Base-by-base conservation (phyloP, 1,139 yeast genomes). In the Diutina neorugosa region DNA sequence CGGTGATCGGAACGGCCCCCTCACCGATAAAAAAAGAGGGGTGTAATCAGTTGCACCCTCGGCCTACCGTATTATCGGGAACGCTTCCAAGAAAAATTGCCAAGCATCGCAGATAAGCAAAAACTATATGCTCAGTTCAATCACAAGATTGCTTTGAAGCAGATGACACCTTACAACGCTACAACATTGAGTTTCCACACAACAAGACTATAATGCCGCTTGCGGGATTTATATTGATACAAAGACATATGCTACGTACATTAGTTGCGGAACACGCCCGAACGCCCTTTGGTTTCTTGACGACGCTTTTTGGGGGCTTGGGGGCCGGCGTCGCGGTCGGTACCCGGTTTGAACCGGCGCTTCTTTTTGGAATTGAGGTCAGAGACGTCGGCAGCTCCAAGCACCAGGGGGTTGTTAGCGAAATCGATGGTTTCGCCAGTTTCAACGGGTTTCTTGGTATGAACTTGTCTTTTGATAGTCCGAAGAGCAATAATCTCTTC, bases 201-300 rank as follows among this genome's bases (percentile, higher is more conserved):
- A 77, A 77, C 72, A 87, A 85, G 65, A 95, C 91, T 95, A 87
- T 65, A 64, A 73, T 27, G 66, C 69, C 2, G 37, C 37, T 31
- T 31, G 37, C 37, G 37, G 37, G 37, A 31, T 31, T 31, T 31
- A 31, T 31, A 31, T 31, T 31, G 37, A 2, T 31, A 31, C n/a
- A 31, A 31, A 31, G 16, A 31, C 37, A 31, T 31, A 31, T 31
- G 37, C 37, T 31, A 31, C 37, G 37, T 31, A 31, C 37, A 31
- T 27, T 27, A 46, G n/a, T 25, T 25, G 20, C 48, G 14, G 21
- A 46, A 46, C 37, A 46, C 50, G 19, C 40, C 50, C 4, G 50
- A 16, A 7, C 50, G 19, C 11, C 50, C 50, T 8, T 9, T 8
- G 21, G 25, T 9, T 16, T 25, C 50, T 5, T n/a, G 23, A 9